These are phyloP conservation scores for Ogataea methylovora DNA, from an alignment of 805 yeast genomes.

Conservation along the genomic window DNA sequence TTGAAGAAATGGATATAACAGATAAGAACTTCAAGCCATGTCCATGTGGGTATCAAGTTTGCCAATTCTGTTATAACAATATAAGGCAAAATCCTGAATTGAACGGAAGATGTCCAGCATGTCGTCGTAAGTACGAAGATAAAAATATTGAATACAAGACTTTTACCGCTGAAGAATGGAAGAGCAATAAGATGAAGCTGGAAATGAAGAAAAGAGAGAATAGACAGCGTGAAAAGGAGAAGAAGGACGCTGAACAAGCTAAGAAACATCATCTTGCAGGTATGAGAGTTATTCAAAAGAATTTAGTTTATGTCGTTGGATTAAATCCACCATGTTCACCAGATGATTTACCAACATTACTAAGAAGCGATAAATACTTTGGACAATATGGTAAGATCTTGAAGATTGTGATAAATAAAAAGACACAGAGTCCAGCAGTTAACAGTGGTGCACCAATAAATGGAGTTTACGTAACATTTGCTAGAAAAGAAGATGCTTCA, in stretches of 20 bases:
- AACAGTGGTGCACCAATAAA: conserved; percentile 58
- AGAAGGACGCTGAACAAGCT: conserved; percentile 81
- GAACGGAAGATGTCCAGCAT: conserved; percentile 96
- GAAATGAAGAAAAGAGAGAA: conserved; percentile 75
- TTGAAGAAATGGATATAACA: conserved; percentile 95
- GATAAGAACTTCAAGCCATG: conserved; percentile 98
- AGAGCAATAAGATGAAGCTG: conserved; percentile 70
- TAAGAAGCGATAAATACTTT: conserved; percentile 87
- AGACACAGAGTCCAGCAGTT: conserved; percentile 40
- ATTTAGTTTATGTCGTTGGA: conserved; percentile 93
- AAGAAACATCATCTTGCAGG: conserved; percentile 89
- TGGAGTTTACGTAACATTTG: conserved; percentile 93
- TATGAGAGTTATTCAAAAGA: conserved; percentile 97
- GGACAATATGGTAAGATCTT: conserved; percentile 98
- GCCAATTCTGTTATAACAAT: conserved; percentile 97
- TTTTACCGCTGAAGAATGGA: conserved; percentile 81
- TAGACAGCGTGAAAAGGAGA: conserved; percentile 84
- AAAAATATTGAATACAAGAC: conserved; percentile 83
- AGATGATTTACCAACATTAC: conserved; percentile 74
- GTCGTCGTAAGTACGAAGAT: conserved; percentile 91
- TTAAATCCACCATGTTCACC: conserved; percentile 81
- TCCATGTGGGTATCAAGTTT: conserved; percentile 97
- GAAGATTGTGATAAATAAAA: conserved; percentile 87
- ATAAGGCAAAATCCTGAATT: conserved; percentile 92
- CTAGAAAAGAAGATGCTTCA: conserved; percentile 91